These are phyloP conservation scores for Saturnispora saitoi DNA, from an alignment of 805 yeast species.

Conservation along the genomic window DNA sequence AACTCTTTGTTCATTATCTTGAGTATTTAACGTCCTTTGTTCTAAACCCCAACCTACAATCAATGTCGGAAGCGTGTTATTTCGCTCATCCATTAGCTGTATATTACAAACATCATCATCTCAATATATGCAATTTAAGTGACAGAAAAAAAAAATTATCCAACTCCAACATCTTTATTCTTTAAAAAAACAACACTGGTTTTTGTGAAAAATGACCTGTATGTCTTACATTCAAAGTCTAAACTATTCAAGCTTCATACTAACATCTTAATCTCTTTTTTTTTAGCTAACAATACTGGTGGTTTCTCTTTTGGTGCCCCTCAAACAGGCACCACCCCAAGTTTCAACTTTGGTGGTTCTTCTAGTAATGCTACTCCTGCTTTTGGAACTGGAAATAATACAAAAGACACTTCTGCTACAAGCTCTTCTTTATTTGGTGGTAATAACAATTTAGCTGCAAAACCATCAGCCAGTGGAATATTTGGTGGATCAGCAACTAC, in stretches of 20 bases:
- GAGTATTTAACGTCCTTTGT: constrained; percentile 17
- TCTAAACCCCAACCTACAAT: constrained; percentile 1
- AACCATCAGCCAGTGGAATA: not conserved
- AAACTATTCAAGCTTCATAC: not conserved
- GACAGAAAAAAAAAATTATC: not conserved
- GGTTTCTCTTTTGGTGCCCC: constrained; percentile 1
- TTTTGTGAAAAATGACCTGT: not conserved
- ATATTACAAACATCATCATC: not conserved
- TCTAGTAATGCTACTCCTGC: not conserved
- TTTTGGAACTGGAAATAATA: not conserved
- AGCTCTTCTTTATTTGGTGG: not conserved
- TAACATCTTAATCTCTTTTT: not conserved
- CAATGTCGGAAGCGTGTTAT: constrained; percentile 4
- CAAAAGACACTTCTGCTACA: not conserved
- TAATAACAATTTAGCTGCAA: not conserved
- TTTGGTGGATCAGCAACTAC: constrained; percentile 1
- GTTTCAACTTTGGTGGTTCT: not conserved
- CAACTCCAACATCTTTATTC: not conserved
- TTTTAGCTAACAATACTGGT: constrained; percentile 4
- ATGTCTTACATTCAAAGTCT: not conserved
- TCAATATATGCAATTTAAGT: not conserved
- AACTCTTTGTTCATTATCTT: constrained; percentile 26
- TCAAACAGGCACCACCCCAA: not conserved
- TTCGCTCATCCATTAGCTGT: not conserved
- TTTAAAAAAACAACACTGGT: not conserved